A percentile compares a stretch with the other conserved stretches of the same genome.
Evolutionary conservation across 2,329 filamentous ascomycete species (phyloP).

Genomic region (Stemphylium beticola): DNA sequence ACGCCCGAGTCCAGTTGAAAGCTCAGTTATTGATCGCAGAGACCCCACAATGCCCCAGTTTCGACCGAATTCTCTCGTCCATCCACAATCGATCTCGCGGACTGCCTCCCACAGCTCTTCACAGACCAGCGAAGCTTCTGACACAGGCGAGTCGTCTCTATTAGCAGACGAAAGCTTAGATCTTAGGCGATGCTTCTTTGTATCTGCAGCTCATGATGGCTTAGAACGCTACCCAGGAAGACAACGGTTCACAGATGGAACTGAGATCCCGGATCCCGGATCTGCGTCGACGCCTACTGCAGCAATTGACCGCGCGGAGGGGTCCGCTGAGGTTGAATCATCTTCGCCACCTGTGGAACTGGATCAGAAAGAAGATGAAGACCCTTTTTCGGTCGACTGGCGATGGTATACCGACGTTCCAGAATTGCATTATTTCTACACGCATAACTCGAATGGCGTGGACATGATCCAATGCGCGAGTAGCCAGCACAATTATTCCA

Average conservation of each 20-base stretch:
- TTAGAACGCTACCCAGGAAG: conserved; percentile 4
- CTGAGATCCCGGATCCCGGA: not conserved
- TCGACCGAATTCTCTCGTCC: conserved; percentile 59
- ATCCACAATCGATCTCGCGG: not conserved
- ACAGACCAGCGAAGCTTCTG: conserved; percentile 1
- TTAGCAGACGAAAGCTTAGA: not conserved
- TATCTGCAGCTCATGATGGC: not conserved
- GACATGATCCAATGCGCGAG: not conserved
- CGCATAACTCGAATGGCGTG: conserved; percentile 2
- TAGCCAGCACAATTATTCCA: conserved; percentile 9
- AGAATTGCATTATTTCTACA: conserved; percentile 17
- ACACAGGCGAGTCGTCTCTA: conserved; percentile 8
- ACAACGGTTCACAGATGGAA: not conserved
- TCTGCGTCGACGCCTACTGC: not conserved
- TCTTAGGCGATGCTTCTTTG: conserved; percentile 1
- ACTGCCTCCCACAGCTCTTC: conserved; percentile 2
- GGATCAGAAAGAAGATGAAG: not conserved
- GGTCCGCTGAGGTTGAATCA: not conserved
- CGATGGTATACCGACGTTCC: conserved; percentile 25
- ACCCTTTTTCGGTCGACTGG: not conserved
- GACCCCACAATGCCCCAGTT: conserved; percentile 75
- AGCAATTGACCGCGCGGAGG: not conserved
- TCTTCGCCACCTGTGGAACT: not conserved
- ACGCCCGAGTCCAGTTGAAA: not conserved
- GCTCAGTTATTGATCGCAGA: conserved; percentile 16